Evolutionary conservation across 306 rosid genomes (phyloP).

Genomic region (Lagenaria siceraria): DNA sequence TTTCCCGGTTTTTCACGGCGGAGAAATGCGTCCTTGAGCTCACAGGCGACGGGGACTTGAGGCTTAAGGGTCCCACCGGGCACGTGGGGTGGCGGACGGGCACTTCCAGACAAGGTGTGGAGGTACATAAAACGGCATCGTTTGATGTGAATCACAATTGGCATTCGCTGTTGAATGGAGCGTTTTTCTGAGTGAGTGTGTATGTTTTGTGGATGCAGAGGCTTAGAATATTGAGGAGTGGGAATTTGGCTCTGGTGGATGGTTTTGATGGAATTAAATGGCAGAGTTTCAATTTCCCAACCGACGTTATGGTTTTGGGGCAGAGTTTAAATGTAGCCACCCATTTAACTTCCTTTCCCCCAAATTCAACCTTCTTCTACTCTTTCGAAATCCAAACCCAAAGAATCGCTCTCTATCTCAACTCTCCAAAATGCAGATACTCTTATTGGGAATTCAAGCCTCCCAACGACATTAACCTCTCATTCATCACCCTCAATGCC

Average conservation of each 20-base stretch:
- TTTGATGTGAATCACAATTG: no score
- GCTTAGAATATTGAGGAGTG: conserved; percentile 37
- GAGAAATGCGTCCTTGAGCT: conserved; percentile 54
- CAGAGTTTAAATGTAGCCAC: conserved; percentile 75
- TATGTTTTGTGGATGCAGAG: conserved; percentile 36
- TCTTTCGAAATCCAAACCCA: conserved; percentile 61
- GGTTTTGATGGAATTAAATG: conserved; percentile 37
- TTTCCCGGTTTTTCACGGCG: conserved; percentile 39
- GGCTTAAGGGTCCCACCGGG: conserved; percentile 49
- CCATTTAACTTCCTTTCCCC: conserved; percentile 46
- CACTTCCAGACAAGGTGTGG: conserved; percentile 78
- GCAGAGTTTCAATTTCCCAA: conserved; percentile 97
- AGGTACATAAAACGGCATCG: conserved; percentile 36
- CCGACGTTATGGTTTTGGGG: conserved; percentile 72
- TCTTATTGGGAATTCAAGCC: conserved; percentile 89
- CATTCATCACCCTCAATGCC: conserved; percentile 43
- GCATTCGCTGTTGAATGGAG: no score
- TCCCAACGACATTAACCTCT: conserved; percentile 46
- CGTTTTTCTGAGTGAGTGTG: neutral
- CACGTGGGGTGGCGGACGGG: conserved; percentile 84
- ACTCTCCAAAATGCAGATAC: conserved; percentile 41
- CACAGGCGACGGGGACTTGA: conserved; percentile 61
- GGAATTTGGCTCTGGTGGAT: conserved; percentile 69
- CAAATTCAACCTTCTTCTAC: conserved; percentile 38
- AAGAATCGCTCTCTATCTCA: conserved; percentile 44